These are phyloP conservation scores for Thecaphora thlaspeos DNA, from an alignment of 1,284 basidiomycete species.

Conservation along the genomic window DNA sequence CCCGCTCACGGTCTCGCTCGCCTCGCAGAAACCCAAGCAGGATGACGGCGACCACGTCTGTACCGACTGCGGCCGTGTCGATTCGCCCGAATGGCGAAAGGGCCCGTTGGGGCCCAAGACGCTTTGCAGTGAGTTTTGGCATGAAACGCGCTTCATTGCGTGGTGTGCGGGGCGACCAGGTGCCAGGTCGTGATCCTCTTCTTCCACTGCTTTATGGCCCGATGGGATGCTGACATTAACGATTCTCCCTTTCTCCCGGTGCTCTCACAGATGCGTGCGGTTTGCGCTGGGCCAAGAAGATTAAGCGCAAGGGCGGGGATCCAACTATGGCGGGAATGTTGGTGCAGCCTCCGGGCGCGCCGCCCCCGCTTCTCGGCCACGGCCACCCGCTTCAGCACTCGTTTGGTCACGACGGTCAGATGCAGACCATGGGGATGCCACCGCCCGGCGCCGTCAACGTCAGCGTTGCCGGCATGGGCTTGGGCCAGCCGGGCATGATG, in stretches of 20 bases:
- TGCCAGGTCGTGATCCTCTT: too few relatives aligned
- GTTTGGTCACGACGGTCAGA: conserved; percentile 22
- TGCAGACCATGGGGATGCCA: conserved; percentile 24
- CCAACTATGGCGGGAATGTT: conserved; percentile 16
- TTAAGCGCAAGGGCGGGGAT: conserved; percentile 51
- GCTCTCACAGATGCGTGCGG: conserved; percentile 40
- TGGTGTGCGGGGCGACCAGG: too few relatives aligned
- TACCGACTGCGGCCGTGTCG: conserved; percentile 51
- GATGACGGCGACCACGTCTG: conserved; percentile 53
- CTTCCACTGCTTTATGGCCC: too few relatives aligned
- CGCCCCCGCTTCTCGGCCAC: too few relatives aligned
- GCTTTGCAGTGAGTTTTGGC: conserved; percentile 20
- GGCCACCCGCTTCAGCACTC: conserved; percentile 7
- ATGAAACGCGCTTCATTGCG: too few relatives aligned
- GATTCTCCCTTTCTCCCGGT: too few relatives aligned
- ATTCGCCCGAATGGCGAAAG: conserved; percentile 56
- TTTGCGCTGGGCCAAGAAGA: conserved; percentile 54
- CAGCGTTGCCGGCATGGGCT: conserved; percentile 11
- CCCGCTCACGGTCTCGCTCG: too few relatives aligned
- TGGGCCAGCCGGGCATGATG: conserved; percentile 17
- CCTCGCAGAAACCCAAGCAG: conserved; percentile 28
- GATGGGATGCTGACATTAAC: too few relatives aligned
- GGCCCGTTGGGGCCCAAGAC: conserved; percentile 53
- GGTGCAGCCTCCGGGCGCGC: too few relatives aligned
- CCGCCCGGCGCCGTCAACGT: conserved; percentile 13